A percentile compares a stretch with the other conserved stretches of the same genome.
phyloP scores from a whole-genome alignment of 2,329 filamentous ascomycete genomes.

The Alternaria brassicicola region DNA sequence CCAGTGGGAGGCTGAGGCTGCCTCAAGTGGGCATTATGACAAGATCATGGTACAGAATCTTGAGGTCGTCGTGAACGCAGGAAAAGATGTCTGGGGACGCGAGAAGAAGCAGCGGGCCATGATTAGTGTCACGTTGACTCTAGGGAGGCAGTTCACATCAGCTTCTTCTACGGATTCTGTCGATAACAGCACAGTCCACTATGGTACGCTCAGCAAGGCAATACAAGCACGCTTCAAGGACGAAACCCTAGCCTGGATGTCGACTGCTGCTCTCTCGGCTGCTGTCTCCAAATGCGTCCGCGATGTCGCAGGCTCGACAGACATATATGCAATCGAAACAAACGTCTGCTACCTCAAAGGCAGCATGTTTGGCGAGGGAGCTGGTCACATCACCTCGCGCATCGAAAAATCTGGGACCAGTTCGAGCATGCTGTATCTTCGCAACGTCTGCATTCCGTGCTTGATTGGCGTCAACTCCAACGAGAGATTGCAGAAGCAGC shows the following conservation, averaged over 20 bases:
- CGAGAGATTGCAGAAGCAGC: slow-evolving; percentile 69
- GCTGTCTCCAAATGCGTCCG: slow-evolving; percentile 24
- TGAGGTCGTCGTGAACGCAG: slow-evolving; percentile 61
- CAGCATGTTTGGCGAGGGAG: slow-evolving; percentile 67
- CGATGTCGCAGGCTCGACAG: slow-evolving; percentile 33
- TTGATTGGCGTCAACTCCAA: slow-evolving; percentile 76
- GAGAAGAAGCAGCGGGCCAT: slow-evolving; percentile 66
- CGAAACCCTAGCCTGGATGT: slow-evolving; percentile 27
- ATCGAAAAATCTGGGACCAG: slow-evolving; percentile 25
- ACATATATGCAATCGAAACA: slow-evolving; percentile 55
- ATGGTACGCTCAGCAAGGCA: slow-evolving; percentile 72
- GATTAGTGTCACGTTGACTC: slow-evolving; percentile 65
- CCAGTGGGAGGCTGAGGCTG: slow-evolving; percentile 30
- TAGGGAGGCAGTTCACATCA: slow-evolving; percentile 62
- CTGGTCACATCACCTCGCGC: slow-evolving; percentile 55
- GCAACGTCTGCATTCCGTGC: slow-evolving; percentile 67
- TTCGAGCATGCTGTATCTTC: slow-evolving; percentile 56
- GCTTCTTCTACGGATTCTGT: slow-evolving; percentile 67
- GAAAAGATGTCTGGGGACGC: slow-evolving; percentile 72
- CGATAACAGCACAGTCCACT: slow-evolving; percentile 74
- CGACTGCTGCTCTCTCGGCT: slow-evolving; percentile 28
- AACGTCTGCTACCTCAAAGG: slow-evolving; percentile 69
- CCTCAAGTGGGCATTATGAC: slow-evolving; percentile 37
- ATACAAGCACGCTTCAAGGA: slow-evolving; percentile 59
- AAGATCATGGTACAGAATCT: slow-evolving; percentile 68